phyloP scores from a whole-genome alignment of 345 rosid genomes.

The Melastoma malabathricum region DNA sequence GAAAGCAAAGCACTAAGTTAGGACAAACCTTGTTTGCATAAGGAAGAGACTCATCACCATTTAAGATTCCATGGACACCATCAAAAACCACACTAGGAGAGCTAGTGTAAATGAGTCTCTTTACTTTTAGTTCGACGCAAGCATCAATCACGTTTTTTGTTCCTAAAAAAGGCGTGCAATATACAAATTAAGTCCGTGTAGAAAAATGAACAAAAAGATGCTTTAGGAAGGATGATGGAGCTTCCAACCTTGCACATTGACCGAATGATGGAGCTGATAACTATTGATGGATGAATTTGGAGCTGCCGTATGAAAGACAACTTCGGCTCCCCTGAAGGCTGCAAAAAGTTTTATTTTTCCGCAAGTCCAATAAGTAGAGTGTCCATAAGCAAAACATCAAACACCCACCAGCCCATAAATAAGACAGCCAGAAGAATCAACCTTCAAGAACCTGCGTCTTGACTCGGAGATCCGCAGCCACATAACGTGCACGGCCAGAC shows the following conservation, averaged over 20 bases:
- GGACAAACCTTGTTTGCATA: constrained; percentile 31
- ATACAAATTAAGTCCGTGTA: background rate
- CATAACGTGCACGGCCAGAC: constrained; percentile 53
- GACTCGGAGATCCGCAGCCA: constrained; percentile 62
- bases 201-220: background rate
- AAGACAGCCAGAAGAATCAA: constrained; percentile 1
- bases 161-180: constrained; percentile 7
- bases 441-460: constrained; percentile 70
- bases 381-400: too few species aligned
- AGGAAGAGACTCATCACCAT: constrained; percentile 61
- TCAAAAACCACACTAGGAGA: constrained; percentile 93
- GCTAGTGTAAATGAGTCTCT: constrained; percentile 86
- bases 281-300: constrained; percentile 83
- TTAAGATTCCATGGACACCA: constrained; percentile 48
- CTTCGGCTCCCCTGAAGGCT: constrained; percentile 71
- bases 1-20: too few species aligned
- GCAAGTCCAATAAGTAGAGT: background rate
- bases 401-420: too few species aligned
- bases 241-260: constrained; percentile 58
- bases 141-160: constrained; percentile 79
- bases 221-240: background rate
- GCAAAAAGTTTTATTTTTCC: constrained; percentile 1
- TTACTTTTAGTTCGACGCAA: constrained; percentile 58
- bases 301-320: constrained; percentile 94
- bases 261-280: constrained; percentile 69